Percentiles rank a stretch among this genome's conserved stretches.
These are phyloP conservation scores for Amaranthus tricolor DNA, from an alignment of 179 eudicot genomes.

Conservation along the genomic window DNA sequence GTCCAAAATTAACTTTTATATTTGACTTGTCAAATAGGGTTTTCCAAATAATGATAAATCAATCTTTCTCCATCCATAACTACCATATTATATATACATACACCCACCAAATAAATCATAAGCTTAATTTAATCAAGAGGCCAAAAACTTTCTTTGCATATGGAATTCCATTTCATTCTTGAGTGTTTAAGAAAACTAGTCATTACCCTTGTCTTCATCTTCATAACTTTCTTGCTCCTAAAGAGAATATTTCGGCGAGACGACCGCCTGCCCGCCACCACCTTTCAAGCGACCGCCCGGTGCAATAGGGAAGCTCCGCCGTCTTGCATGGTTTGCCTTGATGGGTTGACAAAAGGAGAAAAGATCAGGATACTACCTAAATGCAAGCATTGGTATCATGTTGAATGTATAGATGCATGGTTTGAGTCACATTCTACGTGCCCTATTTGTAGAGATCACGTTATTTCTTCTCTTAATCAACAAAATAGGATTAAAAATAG, in stretches of 20 bases:
- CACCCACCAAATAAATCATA: not conserved
- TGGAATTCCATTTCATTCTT: conserved; percentile 3
- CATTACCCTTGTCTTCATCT: not conserved
- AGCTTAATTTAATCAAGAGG: not conserved
- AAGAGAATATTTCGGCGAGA: not conserved
- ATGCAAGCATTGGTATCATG: conserved; percentile 45
- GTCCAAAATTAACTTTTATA: conserved; percentile 12
- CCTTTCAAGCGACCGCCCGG: not conserved
- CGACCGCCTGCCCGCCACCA: conserved; percentile 19
- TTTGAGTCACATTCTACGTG: conserved; percentile 33
- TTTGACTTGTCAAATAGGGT: conserved; percentile 11
- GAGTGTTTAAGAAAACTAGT: not conserved
- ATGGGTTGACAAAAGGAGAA: conserved; percentile 20
- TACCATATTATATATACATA: not conserved
- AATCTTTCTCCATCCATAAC: not conserved
- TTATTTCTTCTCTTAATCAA: not conserved
- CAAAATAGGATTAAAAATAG: conserved; percentile 11
- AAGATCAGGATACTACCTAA: conserved; percentile 18
- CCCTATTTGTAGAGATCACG: conserved; percentile 38
- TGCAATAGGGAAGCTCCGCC: conserved; percentile 3
- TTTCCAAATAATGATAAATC: not conserved
- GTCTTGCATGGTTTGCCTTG: conserved; percentile 37
- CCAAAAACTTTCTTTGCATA: not conserved
- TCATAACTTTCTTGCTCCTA: not conserved
- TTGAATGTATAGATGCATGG: conserved; percentile 41